Conservation (phyloP, 2,329 filamentous ascomycete species). For the Diplodia sapinea region DNA sequence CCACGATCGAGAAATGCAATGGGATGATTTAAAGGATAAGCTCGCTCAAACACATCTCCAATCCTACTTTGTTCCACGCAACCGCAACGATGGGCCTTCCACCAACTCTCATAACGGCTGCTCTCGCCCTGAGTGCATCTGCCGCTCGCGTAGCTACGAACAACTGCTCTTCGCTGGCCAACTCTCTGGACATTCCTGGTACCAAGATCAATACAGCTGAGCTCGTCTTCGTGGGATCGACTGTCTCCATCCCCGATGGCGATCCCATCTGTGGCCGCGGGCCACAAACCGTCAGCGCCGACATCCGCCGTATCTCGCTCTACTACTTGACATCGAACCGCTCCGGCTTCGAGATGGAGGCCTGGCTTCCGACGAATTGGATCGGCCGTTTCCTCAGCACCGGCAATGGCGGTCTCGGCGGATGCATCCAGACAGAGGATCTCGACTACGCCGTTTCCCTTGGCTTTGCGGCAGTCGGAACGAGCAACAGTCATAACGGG, state of each 20-base stretch:
- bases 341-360: slow-evolving; percentile 52
- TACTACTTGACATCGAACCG: slow-evolving; percentile 50
- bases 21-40: no score
- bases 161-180: not conserved
- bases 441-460: slow-evolving; percentile 47
- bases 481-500: slow-evolving; percentile 53
- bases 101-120: no score
- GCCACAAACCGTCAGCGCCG: slow-evolving; percentile 45
- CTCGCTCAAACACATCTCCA: no score
- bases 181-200: slow-evolving; percentile 42
- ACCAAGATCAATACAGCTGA: slow-evolving; percentile 27
- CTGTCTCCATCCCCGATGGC: not conserved
- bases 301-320: slow-evolving; percentile 52
- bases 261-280: slow-evolving; percentile 39
- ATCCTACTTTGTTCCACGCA: no score
- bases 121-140: no score
- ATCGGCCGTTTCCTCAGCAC: slow-evolving; percentile 48
- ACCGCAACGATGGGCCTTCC: no score
- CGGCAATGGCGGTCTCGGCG: slow-evolving; percentile 51
- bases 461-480: slow-evolving; percentile 50
- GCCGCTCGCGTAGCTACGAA: no score
- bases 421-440: slow-evolving; percentile 48
- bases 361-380: slow-evolving; percentile 53
- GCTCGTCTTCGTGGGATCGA: slow-evolving; percentile 47
- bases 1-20: no score